Conservation (phyloP, 495 filamentous ascomycete species). For the Trichocladium uniseriatum region DNA sequence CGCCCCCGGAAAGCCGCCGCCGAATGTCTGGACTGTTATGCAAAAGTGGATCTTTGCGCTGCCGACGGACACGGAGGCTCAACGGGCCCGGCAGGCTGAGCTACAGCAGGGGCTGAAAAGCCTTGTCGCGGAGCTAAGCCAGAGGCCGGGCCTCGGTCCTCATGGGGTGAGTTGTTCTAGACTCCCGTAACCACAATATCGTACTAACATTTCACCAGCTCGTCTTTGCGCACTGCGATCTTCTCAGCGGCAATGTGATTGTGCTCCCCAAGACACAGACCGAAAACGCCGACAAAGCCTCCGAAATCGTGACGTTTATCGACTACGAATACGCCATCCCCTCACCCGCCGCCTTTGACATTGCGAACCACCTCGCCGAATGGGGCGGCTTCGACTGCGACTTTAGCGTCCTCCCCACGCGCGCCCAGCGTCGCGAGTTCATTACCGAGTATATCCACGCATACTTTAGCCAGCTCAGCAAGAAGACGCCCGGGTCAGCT, state of each 20-base stretch:
- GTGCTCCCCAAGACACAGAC: slow-evolving; percentile 48
- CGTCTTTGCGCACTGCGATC: slow-evolving; percentile 91
- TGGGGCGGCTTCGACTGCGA: slow-evolving; percentile 98
- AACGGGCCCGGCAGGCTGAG: slow-evolving; percentile 52
- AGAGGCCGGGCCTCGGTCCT: slow-evolving; percentile 61
- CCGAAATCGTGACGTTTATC: slow-evolving; percentile 70
- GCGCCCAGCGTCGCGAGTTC: slow-evolving; percentile 68
- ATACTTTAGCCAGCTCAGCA: slow-evolving; percentile 37
- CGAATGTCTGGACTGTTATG: slow-evolving; percentile 87
- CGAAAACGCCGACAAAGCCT: slow-evolving; percentile 23
- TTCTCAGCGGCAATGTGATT: slow-evolving; percentile 92
- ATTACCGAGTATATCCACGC: slow-evolving; percentile 66
- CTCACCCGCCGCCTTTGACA: slow-evolving; percentile 92
- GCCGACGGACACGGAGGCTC: slow-evolving; percentile 56
- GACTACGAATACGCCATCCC: slow-evolving; percentile 97
- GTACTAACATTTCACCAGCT: slow-evolving; percentile 40
- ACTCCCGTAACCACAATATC: slow-evolving; percentile 11
- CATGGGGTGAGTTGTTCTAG: slow-evolving; percentile 52
- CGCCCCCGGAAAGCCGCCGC: slow-evolving; percentile 52
- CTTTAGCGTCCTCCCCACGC: slow-evolving; percentile 70
- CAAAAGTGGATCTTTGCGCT: slow-evolving; percentile 92
- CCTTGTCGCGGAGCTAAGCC: slow-evolving; percentile 58
- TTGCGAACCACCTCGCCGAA: slow-evolving; percentile 98
- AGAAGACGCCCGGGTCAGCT: slow-evolving; percentile 24
- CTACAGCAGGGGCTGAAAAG: slow-evolving; percentile 68